Evolutionary conservation across 768 basidiomycete species (phyloP).

Genomic region (Crepidotus variabilis): DNA sequence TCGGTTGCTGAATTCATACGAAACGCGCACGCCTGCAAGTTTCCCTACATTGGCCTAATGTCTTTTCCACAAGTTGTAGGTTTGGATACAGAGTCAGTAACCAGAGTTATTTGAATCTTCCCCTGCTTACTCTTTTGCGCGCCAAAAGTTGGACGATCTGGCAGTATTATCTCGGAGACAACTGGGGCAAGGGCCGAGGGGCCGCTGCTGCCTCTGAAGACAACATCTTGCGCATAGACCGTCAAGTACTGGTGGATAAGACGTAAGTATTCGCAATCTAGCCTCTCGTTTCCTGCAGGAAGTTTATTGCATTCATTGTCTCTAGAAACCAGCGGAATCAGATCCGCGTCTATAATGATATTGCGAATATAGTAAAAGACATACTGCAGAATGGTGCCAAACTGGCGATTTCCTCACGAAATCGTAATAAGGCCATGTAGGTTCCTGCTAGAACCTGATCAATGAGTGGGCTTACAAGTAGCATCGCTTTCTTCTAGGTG

Average conservation of each 20-base stretch:
- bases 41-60: neutral
- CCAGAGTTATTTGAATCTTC: neutral
- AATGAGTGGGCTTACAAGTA: neutral
- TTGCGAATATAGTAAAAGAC: neutral
- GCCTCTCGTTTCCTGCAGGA: neutral
- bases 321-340: neutral
- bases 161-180: neutral
- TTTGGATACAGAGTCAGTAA: neutral
- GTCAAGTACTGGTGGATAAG: neutral
- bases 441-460: neutral
- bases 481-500: neutral
- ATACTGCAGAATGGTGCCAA: conserved; percentile 1
- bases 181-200: neutral
- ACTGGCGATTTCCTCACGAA: neutral
- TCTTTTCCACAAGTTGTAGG: neutral
- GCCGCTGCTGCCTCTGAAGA: neutral
- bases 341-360: neutral
- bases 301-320: neutral
- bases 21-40: too few species aligned
- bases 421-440: conserved; percentile 1
- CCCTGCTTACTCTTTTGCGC: neutral
- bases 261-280: neutral
- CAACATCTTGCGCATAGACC: neutral
- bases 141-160: neutral
- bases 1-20: too few species aligned